These are phyloP conservation scores for Scortechinia acanthostroma DNA, from an alignment of 2,329 filamentous ascomycete genomes.

Conservation along the genomic window DNA sequence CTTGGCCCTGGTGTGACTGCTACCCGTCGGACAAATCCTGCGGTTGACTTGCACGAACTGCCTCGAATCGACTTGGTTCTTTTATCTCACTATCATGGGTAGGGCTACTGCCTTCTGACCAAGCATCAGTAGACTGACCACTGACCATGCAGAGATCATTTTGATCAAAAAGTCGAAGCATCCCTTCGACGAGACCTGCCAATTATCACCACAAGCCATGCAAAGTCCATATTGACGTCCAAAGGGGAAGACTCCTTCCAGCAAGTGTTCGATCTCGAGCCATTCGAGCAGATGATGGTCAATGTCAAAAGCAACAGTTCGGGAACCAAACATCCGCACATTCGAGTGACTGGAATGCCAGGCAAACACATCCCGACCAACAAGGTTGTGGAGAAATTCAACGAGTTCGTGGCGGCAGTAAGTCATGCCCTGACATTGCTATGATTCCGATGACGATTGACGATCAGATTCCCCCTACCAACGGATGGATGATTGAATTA, in stretches of 20 bases:
- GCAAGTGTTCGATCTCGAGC: constrained; percentile 42
- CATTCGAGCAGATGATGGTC: constrained; percentile 41
- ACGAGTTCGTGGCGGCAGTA: constrained; percentile 19
- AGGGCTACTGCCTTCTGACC: not conserved
- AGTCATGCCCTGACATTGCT: constrained; percentile 19
- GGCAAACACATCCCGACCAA: constrained; percentile 51
- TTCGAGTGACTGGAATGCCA: constrained; percentile 56
- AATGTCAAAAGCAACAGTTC: constrained; percentile 19
- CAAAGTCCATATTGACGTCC: constrained; percentile 38
- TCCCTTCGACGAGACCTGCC: constrained; percentile 42
- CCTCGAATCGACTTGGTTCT: constrained; percentile 52
- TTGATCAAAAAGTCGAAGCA: constrained; percentile 41
- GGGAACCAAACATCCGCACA: constrained; percentile 20
- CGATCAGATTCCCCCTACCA: constrained; percentile 48
- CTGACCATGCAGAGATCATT: constrained; percentile 35
- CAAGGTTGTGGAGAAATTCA: constrained; percentile 28
- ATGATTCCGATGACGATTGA: constrained; percentile 28
- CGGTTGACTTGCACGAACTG: constrained; percentile 48
- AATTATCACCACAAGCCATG: constrained; percentile 58
- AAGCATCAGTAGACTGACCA: too few relatives aligned
- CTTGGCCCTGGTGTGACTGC: constrained; percentile 55
- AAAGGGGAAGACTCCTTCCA: constrained; percentile 39
- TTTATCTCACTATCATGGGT: constrained; percentile 55
- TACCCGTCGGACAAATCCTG: constrained; percentile 46
- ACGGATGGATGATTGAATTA: constrained; percentile 61